Percentiles rank a stretch among this genome's conserved stretches.
Conservation (phyloP, 2,329 filamentous ascomycete genomes). For the Graphilbum ipis-grandicollis region DNA sequence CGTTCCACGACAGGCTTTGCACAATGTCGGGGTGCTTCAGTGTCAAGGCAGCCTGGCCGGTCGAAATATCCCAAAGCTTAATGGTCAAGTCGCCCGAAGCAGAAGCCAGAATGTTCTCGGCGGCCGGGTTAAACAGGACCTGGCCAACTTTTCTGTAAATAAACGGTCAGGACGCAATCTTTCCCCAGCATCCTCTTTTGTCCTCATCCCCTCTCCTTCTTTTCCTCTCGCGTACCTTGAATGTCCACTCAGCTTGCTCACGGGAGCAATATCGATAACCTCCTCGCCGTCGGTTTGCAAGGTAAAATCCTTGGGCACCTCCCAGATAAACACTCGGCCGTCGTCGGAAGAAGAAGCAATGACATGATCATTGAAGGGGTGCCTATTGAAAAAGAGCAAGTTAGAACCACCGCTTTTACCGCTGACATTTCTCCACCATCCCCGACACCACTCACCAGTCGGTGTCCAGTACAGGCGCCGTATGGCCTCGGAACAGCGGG, state of each 20-base stretch:
- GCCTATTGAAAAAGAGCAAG: conserved; percentile 40
- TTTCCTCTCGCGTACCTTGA: conserved; percentile 41
- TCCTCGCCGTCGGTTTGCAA: conserved; percentile 75
- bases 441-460: conserved; percentile 60
- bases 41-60: conserved; percentile 54
- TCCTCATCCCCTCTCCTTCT: background rate
- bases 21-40: conserved; percentile 85
- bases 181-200: background rate
- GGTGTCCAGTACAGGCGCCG: conserved; percentile 86
- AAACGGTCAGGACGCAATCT: background rate
- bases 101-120: conserved; percentile 87
- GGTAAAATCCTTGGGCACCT: conserved; percentile 77
- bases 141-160: conserved; percentile 93
- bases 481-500: conserved; percentile 90
- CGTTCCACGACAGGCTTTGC: conserved; percentile 91
- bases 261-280: conserved; percentile 61
- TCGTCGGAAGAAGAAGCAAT: conserved; percentile 93
- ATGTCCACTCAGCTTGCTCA: conserved; percentile 72
- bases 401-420: too few species aligned
- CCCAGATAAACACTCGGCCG: conserved; percentile 92
- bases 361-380: conserved; percentile 86
- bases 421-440: too few species aligned
- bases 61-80: conserved; percentile 88
- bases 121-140: conserved; percentile 92
- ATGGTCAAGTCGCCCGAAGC: conserved; percentile 88